These are phyloP conservation scores for Colletotrichum navitas DNA, from an alignment of 2,329 filamentous ascomycete genomes.

Conservation along the genomic window DNA sequence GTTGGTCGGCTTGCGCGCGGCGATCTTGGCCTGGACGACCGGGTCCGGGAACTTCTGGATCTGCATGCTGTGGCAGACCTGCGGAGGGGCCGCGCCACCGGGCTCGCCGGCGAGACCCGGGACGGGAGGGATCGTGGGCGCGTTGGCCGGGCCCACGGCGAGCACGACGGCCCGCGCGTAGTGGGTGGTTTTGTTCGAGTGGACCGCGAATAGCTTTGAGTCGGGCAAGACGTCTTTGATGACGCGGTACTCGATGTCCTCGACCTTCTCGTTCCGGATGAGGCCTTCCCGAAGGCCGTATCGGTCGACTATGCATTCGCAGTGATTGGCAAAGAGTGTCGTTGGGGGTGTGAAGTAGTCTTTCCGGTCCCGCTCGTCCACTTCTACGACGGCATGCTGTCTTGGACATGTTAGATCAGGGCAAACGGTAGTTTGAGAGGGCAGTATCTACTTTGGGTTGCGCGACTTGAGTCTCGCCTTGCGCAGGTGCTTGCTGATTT, in stretches of 20 bases:
- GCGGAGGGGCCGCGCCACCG: conserved; percentile 47
- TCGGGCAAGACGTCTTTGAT: conserved; percentile 59
- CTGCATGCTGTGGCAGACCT: conserved; percentile 74
- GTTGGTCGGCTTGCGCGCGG: conserved; percentile 64
- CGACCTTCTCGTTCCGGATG: conserved; percentile 70
- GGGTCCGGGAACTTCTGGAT: conserved; percentile 70
- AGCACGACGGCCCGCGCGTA: conserved; percentile 75
- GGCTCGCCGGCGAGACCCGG: conserved; percentile 49
- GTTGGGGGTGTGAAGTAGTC: conserved; percentile 77
- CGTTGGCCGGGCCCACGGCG: conserved; percentile 77
- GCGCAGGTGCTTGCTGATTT: conserved; percentile 83
- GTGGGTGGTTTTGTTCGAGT: conserved; percentile 65
- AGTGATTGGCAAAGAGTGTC: conserved; percentile 73
- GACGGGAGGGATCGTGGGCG: conserved; percentile 61
- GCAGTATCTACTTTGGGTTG: conserved; percentile 43
- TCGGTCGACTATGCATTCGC: conserved; percentile 66
- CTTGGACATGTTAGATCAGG: conserved; percentile 49
- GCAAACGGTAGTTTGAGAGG: not conserved
- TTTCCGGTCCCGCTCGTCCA: conserved; percentile 76
- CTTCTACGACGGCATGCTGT: conserved; percentile 61
- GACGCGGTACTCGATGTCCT: conserved; percentile 71
- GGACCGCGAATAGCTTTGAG: conserved; percentile 74
- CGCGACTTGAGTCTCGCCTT: conserved; percentile 52
- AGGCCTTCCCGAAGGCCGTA: conserved; percentile 69
- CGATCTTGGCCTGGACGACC: conserved; percentile 65